Conservation (phyloP, 2,329 filamentous ascomycete genomes). For the Phaeoacremonium minimum region DNA sequence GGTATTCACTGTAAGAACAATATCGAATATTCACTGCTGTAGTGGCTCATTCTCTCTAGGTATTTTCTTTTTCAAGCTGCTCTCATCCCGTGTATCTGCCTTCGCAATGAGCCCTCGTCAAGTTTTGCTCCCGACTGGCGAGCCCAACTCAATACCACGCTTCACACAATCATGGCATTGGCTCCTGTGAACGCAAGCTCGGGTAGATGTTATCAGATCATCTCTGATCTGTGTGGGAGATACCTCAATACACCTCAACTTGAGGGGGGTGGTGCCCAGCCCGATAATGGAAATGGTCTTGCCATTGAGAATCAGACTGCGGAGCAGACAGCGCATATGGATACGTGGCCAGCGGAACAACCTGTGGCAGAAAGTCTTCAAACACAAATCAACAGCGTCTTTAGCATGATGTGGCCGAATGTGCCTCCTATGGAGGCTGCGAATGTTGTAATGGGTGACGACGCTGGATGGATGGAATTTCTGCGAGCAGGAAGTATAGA, state of each 20-base stretch:
- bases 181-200: slow-evolving; percentile 32
- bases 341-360: not conserved
- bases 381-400: slow-evolving; percentile 35
- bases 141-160: slow-evolving; percentile 29
- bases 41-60: not conserved
- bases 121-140: slow-evolving; percentile 31
- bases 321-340: no score
- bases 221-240: slow-evolving; percentile 32
- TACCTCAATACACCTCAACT: slow-evolving; percentile 20
- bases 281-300: not conserved
- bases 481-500: slow-evolving; percentile 10
- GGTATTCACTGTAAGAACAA: slow-evolving; percentile 31
- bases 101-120: slow-evolving; percentile 35
- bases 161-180: slow-evolving; percentile 30
- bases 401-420: slow-evolving; percentile 42
- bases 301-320: no score
- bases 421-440: slow-evolving; percentile 27
- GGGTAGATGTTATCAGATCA: slow-evolving; percentile 32
- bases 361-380: slow-evolving; percentile 32
- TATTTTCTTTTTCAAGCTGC: slow-evolving; percentile 46
- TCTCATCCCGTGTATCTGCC: slow-evolving; percentile 41
- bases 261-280: not conserved
- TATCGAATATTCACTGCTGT: not conserved
- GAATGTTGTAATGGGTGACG: slow-evolving; percentile 30
- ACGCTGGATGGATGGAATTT: slow-evolving; percentile 31